Evolutionary conservation across 352 stramenopile genomes (phyloP), one percentile per base, ranked within the genome.

Genomic region (Peronosclerospora sorghi): DNA sequence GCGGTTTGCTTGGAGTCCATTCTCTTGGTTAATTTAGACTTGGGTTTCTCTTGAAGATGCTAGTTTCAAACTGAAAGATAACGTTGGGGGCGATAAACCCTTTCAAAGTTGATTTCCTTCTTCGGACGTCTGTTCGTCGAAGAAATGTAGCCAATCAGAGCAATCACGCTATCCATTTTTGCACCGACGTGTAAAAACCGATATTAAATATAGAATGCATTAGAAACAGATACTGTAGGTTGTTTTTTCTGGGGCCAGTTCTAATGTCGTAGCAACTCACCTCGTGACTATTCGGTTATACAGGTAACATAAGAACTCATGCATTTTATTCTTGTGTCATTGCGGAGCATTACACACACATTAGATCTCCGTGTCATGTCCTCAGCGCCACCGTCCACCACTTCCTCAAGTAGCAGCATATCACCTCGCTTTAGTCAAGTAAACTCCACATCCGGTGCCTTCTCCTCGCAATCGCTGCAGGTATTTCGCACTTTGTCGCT

Each of bases 401-500:
- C 51, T 20, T 66, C 53, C 28, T 64, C 59, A 23, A 40, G 36
- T 18, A 39, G 35, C 41, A 48, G 29, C 6, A 15, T 54, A 8
- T 67, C 57, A 10, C 51, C 64, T 28, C 70, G 66, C 0, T 51
- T 86, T 26, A 84, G 71, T 41, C 73, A 65, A 27, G 58, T 86
- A 28, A 84, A 61, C 50, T 82, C 74, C 9, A 64, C 58, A 23
- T 59, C 62, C 0, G 69, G 74, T 1, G 59, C 65, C 14, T 65
- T 82, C 49, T 71, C 74, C 8, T 58, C 68, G 24, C 67, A 75
- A 29, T 61, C 65, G 35, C 48, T 84, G 35, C 73, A 84, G 47
- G 62, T 60, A 8, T 85, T 85, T 54, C 73, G 71, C 48, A 86
- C 73, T 4, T 73, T 86, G 30, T 75, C 73, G 39, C 53, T 92